Percentiles rank a stretch among this genome's conserved stretches.
Evolutionary conservation across 108 stramenopile species (phyloP).

Genomic region (Skeletonema menzelii): DNA sequence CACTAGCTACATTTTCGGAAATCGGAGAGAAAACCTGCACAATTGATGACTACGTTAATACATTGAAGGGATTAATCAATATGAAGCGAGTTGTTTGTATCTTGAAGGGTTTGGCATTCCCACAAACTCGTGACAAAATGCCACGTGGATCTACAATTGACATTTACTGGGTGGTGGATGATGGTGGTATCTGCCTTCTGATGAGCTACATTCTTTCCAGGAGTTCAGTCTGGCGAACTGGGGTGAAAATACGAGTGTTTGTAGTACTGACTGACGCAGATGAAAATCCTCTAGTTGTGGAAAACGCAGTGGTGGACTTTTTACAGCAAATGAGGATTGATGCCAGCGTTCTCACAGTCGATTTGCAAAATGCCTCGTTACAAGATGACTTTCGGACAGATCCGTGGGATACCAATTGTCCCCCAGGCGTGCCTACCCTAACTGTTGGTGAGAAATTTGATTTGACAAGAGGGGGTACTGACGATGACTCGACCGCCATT

Average conservation of each 20-base stretch:
- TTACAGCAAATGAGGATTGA: slow-evolving; percentile 41
- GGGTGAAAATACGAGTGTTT: slow-evolving; percentile 55
- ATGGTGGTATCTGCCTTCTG: slow-evolving; percentile 77
- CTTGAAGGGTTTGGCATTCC: slow-evolving; percentile 39
- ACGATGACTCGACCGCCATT: background rate
- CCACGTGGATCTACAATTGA: slow-evolving; percentile 55
- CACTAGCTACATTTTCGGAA: background rate
- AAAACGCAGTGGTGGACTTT: slow-evolving; percentile 34
- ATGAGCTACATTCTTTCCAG: slow-evolving; percentile 68
- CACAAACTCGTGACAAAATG: background rate
- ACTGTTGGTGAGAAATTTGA: slow-evolving; percentile 13
- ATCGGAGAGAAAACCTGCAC: slow-evolving; percentile 2
- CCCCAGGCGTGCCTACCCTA: background rate
- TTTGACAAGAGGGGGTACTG: slow-evolving; percentile 30
- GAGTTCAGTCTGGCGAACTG: slow-evolving; percentile 50
- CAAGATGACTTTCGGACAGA: background rate
- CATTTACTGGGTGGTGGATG: slow-evolving; percentile 81
- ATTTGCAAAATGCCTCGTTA: slow-evolving; percentile 4
- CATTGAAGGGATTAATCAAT: slow-evolving; percentile 55
- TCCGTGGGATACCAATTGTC: background rate
- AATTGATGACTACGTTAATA: slow-evolving; percentile 37
- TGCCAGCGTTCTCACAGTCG: slow-evolving; percentile 46
- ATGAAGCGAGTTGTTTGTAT: slow-evolving; percentile 56
- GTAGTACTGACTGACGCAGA: slow-evolving; percentile 45
- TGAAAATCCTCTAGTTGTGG: slow-evolving; percentile 42